These are phyloP conservation scores for Spergularia bocconei DNA, from an alignment of 148 eudicot genomes.

Conservation along the genomic window DNA sequence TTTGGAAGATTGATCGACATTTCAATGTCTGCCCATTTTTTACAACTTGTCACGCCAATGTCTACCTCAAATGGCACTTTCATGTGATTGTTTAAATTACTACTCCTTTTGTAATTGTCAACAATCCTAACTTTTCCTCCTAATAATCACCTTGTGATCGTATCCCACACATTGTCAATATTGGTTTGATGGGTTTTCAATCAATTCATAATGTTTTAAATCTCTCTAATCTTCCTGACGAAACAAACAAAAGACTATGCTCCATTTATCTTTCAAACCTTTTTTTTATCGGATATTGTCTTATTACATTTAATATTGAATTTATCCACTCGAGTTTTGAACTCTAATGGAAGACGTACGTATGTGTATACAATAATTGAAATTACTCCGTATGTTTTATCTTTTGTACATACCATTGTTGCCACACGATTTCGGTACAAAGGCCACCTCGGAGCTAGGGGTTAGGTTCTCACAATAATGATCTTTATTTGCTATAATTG, in stretches of 20 bases:
- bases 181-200: background rate
- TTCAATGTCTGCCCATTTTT: conserved; percentile 12
- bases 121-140: background rate
- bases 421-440: too few relatives aligned
- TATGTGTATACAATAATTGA: too few relatives aligned
- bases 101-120: conserved; percentile 9
- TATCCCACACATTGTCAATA: background rate
- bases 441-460: too few relatives aligned
- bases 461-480: too few relatives aligned
- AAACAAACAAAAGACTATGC: background rate
- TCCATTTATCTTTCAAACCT: background rate
- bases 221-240: background rate
- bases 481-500: too few relatives aligned
- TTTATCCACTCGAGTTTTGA: too few relatives aligned
- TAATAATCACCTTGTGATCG: background rate
- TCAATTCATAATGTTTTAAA: background rate
- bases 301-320: too few relatives aligned
- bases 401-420: too few relatives aligned
- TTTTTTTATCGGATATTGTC: too few relatives aligned
- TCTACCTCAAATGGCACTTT: conserved; percentile 25
- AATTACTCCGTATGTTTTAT: too few relatives aligned
- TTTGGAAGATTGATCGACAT: background rate
- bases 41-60: conserved; percentile 17
- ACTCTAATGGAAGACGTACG: too few relatives aligned
- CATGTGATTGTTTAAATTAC: conserved; percentile 9